Evolutionary conservation across 140 eudicot genomes (phyloP).

Genomic region (Cichorium intybus): DNA sequence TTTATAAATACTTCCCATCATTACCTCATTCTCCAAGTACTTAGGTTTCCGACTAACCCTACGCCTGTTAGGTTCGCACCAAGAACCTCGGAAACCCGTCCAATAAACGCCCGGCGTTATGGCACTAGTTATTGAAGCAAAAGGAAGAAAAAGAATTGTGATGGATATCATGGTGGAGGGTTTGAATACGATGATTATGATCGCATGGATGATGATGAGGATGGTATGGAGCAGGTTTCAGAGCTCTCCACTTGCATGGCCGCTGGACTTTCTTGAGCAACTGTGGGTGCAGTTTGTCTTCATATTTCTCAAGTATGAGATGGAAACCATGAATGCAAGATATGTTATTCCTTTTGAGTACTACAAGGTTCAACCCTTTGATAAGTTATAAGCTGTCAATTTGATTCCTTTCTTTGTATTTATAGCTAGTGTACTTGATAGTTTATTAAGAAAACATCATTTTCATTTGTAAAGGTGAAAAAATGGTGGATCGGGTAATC

Average conservation of each 20-base stretch:
- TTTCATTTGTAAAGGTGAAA: no score
- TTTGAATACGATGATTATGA: slow-evolving; percentile 24
- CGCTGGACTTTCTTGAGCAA: slow-evolving; percentile 16
- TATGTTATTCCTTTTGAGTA: slow-evolving; percentile 35
- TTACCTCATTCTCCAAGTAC: neutral
- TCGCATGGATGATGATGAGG: slow-evolving; percentile 18
- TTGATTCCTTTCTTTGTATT: no score
- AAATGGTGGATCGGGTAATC: no score
- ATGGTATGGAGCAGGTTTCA: slow-evolving; percentile 25
- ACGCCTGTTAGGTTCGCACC: neutral
- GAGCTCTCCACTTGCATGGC: slow-evolving; percentile 33
- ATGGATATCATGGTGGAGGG: slow-evolving; percentile 16
- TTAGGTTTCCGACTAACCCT: neutral
- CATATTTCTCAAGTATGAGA: slow-evolving; percentile 28
- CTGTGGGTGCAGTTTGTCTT: slow-evolving; percentile 28
- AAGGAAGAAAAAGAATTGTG: slow-evolving; percentile 2
- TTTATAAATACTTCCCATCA: neutral
- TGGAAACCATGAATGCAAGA: slow-evolving; percentile 24
- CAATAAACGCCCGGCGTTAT: neutral
- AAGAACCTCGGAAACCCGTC: neutral
- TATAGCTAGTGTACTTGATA: no score
- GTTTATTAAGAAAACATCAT: no score
- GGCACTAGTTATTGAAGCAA: neutral
- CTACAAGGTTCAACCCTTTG: slow-evolving; percentile 25
- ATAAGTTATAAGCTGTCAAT: slow-evolving; percentile 7